Conservation (phyloP, 305 asterid species). For the Plantago rigida region DNA sequence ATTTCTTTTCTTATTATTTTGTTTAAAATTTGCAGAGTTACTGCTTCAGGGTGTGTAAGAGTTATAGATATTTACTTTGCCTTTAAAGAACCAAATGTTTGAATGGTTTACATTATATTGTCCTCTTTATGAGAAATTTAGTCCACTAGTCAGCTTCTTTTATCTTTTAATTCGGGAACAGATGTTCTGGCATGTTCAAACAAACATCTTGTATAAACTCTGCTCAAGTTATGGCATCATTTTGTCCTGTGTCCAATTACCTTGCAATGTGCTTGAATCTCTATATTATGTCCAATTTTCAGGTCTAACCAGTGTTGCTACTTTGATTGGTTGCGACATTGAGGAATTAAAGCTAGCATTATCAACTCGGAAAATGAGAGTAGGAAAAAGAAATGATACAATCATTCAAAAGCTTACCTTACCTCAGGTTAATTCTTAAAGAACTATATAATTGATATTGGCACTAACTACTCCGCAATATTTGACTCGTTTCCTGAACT, state of each 20-base stretch:
- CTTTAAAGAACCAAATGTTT: too few species aligned
- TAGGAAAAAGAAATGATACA: conserved; percentile 55
- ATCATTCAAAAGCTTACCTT: conserved; percentile 78
- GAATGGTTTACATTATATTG: neutral
- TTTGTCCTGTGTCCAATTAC: too few species aligned
- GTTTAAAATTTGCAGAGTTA: neutral
- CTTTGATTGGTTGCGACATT: conserved; percentile 59
- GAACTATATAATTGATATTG: neutral
- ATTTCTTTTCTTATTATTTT: too few species aligned
- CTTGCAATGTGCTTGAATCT: neutral
- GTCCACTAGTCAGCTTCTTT: too few species aligned
- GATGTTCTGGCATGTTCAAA: too few species aligned
- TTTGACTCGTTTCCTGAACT: conserved; percentile 13
- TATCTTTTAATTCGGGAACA: too few species aligned
- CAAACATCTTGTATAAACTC: too few species aligned
- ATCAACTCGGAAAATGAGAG: conserved; percentile 88
- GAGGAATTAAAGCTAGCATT: conserved; percentile 70
- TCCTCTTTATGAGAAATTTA: neutral
- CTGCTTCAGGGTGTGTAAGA: too few species aligned
- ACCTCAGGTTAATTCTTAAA: conserved; percentile 50
- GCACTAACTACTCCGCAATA: neutral
- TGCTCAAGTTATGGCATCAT: too few species aligned
- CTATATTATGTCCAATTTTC: conserved; percentile 28
- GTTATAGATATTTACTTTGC: neutral
- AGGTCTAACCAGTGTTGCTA: conserved; percentile 67